Evolutionary conservation across 257 asterid species (phyloP).

Genomic region (Fraxinus anomala): DNA sequence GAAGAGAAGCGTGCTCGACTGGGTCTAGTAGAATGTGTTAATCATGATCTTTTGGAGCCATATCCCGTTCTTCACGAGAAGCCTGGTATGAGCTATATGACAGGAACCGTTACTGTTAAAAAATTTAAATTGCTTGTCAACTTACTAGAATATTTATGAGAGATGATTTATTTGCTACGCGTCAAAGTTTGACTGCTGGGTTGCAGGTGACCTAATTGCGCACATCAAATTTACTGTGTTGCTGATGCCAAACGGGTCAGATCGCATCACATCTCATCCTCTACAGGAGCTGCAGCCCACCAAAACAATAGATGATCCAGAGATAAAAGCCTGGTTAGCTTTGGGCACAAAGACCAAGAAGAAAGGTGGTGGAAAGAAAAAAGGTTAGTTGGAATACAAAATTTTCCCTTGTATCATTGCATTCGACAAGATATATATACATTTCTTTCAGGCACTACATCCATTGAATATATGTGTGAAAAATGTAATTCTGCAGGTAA

Average conservation of each 20-base stretch:
- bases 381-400: constrained; percentile 53
- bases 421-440: not conserved
- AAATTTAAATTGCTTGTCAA: not conserved
- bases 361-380: constrained; percentile 97
- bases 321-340: constrained; percentile 49
- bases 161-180: not conserved
- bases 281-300: constrained; percentile 52
- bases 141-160: not conserved
- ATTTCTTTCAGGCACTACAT: not conserved
- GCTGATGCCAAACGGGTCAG: constrained; percentile 91
- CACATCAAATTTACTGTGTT: constrained; percentile 89
- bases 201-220: constrained; percentile 86
- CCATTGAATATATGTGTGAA: not conserved
- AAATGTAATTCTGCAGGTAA: constrained; percentile 46
- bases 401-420: not conserved
- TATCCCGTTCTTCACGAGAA: constrained; percentile 93
- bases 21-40: constrained; percentile 90
- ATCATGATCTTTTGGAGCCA: constrained; percentile 88
- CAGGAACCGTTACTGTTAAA: not conserved
- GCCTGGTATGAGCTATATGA: constrained; percentile 55
- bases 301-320: constrained; percentile 40
- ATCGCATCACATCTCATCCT: constrained; percentile 74
- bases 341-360: constrained; percentile 73
- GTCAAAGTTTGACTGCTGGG: constrained; percentile 4
- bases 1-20: constrained; percentile 93